phyloP scores from a whole-genome alignment of 192 early-diverging fungal species.

The Mortierella antarctica region DNA sequence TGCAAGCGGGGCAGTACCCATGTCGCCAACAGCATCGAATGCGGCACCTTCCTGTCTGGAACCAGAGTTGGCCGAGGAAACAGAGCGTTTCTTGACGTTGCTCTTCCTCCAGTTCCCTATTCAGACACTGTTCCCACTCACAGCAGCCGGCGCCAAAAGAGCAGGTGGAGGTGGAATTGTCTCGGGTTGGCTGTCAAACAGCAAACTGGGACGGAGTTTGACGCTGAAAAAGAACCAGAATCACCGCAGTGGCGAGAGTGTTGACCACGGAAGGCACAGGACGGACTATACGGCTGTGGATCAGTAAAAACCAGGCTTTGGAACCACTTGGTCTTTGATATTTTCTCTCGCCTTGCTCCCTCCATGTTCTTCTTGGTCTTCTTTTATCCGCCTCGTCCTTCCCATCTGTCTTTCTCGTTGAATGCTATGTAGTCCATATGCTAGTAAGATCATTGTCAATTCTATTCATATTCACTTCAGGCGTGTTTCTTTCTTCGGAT shows the following conservation, averaged over 20 bases:
- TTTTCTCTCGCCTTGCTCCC: not conserved
- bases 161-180: conserved; percentile 30
- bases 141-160: conserved; percentile 3
- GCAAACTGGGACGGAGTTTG: conserved; percentile 37
- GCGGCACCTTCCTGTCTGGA: conserved; percentile 47
- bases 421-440: too few relatives aligned
- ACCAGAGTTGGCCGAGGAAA: conserved; percentile 49
- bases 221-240: conserved; percentile 42
- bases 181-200: conserved; percentile 44
- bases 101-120: conserved; percentile 49
- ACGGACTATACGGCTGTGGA: conserved; percentile 18
- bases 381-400: not conserved
- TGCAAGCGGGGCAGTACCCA: conserved; percentile 13
- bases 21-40: conserved; percentile 17
- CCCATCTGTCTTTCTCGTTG: not conserved
- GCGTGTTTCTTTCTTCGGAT: too few relatives aligned
- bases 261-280: conserved; percentile 13
- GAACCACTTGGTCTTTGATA: not conserved
- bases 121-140: conserved; percentile 47
- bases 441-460: too few relatives aligned
- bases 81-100: conserved; percentile 49
- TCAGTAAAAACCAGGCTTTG: not conserved
- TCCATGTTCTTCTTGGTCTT: not conserved
- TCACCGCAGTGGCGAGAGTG: conserved; percentile 16
- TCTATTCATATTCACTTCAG: too few relatives aligned